A percentile compares a stretch with the other conserved stretches of the same genome.
Conservation (phyloP, 2,329 filamentous ascomycete species). For the Cryphonectria carpinicola region DNA sequence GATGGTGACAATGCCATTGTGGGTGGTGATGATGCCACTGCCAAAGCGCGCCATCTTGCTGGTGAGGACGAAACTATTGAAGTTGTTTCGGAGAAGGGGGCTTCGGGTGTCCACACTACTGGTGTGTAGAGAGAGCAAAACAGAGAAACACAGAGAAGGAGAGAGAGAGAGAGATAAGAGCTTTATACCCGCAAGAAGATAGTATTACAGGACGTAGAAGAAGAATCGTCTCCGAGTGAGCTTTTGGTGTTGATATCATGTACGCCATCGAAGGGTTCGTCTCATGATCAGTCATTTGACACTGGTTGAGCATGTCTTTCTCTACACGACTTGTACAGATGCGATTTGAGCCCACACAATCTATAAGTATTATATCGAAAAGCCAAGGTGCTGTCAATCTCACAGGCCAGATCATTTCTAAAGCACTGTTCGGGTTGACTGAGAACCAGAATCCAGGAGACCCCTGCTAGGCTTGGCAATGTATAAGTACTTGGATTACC, state of each 20-base stretch:
- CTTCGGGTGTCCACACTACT: not conserved
- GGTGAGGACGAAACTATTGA: conserved; percentile 28
- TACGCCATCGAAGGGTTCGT: not conserved
- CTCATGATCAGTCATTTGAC: not conserved
- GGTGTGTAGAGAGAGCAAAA: conserved; percentile 4
- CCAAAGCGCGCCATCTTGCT: conserved; percentile 29
- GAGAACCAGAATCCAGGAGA: not conserved
- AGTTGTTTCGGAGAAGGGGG: conserved; percentile 14
- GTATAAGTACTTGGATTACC: not conserved
- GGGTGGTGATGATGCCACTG: conserved; percentile 30
- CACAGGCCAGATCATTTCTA: not conserved
- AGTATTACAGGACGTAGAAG: not conserved
- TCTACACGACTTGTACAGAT: no score
- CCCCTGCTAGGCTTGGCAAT: not conserved
- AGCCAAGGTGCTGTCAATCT: no score
- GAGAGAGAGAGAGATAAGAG: not conserved
- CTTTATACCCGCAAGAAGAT: not conserved
- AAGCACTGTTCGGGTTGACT: not conserved
- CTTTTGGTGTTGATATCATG: no score
- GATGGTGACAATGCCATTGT: conserved; percentile 32
- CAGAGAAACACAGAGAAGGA: not conserved
- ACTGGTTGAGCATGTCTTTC: not conserved
- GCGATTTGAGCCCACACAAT: no score
- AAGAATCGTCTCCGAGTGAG: not conserved
- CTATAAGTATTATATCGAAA: no score